Conservation (phyloP, 140 eudicot genomes). For the Flaveria floridana region DNA sequence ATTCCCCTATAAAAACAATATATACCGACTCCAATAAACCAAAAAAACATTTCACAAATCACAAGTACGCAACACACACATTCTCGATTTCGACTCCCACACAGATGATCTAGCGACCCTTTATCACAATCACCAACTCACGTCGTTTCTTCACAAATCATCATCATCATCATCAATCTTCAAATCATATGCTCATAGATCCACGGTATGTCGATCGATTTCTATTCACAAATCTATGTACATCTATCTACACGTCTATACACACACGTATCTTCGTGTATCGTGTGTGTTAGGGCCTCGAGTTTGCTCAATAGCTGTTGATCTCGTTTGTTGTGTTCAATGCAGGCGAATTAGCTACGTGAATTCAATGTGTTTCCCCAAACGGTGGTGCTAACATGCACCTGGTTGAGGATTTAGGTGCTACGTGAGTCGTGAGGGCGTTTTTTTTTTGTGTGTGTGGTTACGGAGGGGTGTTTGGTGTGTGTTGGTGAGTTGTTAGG, state of each 20-base stretch:
- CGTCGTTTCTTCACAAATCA: constrained; percentile 39
- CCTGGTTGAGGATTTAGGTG: constrained; percentile 23
- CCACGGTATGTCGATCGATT: constrained; percentile 22
- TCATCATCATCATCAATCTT: constrained; percentile 23
- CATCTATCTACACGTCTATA: not conserved
- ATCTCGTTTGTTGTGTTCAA: constrained; percentile 35
- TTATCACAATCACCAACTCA: constrained; percentile 39
- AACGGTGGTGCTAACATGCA: constrained; percentile 61
- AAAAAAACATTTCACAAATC: not conserved
- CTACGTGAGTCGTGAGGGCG: constrained; percentile 17
- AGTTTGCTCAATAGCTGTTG: constrained; percentile 19
- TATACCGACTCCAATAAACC: too few species aligned
- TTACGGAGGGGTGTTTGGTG: not conserved
- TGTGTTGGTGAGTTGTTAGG: constrained; percentile 17
- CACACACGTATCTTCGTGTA: constrained; percentile 9
- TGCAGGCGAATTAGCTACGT: constrained; percentile 50
- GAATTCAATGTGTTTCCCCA: constrained; percentile 33
- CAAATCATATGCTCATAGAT: constrained; percentile 24
- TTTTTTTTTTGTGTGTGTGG: constrained; percentile 31
- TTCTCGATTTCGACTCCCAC: constrained; percentile 61
- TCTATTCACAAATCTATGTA: not conserved
- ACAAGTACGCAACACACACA: constrained; percentile 22
- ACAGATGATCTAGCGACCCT: constrained; percentile 29
- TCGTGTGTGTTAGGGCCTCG: constrained; percentile 14
- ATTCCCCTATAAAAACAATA: too few species aligned